A percentile compares a stretch with the other conserved stretches of the same genome.
These are phyloP conservation scores for Zygnema cylindricum DNA, from an alignment of 139 green algal genomes.

Conservation along the genomic window DNA sequence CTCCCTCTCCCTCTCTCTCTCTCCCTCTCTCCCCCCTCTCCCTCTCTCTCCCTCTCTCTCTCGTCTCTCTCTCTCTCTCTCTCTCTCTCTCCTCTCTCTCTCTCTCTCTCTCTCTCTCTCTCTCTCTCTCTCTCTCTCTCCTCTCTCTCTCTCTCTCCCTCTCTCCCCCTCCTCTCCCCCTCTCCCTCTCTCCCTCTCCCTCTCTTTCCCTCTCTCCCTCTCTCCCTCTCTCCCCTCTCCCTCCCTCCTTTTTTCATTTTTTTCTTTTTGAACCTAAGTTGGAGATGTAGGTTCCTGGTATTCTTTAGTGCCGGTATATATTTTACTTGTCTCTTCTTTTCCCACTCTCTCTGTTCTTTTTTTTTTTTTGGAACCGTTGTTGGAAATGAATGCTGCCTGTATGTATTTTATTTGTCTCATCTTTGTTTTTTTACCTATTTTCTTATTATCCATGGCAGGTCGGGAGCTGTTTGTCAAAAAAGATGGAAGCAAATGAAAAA, in stretches of 20 bases:
- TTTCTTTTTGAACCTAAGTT: neutral
- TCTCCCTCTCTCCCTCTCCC: neutral
- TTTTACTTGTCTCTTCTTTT: neutral
- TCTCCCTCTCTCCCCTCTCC: neutral
- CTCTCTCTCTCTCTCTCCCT: slow-evolving; percentile 4
- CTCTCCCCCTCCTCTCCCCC: neutral
- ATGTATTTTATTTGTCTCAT: neutral
- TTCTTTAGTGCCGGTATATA: neutral
- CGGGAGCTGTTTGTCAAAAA: slow-evolving; percentile 2
- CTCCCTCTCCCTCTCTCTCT: slow-evolving; percentile 3
- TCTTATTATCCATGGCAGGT: slow-evolving; percentile 1
- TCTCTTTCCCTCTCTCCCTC: neutral
- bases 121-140: neutral
- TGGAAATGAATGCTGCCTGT: neutral
- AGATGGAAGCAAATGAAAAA: slow-evolving; percentile 38
- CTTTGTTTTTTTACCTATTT: neutral
- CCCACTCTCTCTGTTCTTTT: neutral
- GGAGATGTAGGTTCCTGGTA: neutral
- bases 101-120: neutral
- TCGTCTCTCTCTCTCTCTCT: neutral
- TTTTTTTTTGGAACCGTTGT: neutral
- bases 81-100: slow-evolving; percentile 11
- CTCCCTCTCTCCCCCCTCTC: neutral
- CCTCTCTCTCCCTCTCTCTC: slow-evolving; percentile 10
- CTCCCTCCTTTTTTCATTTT: neutral